These are phyloP conservation scores for Isatis tinctoria DNA, from an alignment of 345 rosid genomes.

Conservation along the genomic window DNA sequence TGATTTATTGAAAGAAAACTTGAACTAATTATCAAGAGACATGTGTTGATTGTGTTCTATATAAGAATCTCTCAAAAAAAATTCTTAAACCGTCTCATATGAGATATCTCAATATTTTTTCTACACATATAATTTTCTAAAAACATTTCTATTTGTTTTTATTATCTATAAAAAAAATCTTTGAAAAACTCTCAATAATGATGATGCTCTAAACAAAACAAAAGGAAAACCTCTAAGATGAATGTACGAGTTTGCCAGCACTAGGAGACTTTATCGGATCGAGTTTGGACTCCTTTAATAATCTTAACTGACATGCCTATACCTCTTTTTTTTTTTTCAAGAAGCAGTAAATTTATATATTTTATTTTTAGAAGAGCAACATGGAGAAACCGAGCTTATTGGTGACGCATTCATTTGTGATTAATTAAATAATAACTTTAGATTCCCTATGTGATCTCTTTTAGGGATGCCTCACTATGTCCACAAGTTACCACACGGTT, in stretches of 20 bases:
- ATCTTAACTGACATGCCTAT: neutral
- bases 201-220: too few relatives aligned
- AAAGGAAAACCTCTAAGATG: neutral
- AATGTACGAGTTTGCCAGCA: neutral
- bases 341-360: neutral
- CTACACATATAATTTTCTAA: too few relatives aligned
- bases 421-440: neutral
- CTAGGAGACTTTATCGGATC: neutral
- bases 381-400: slow-evolving; percentile 5
- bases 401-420: slow-evolving; percentile 14
- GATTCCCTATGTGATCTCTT: slow-evolving; percentile 14
- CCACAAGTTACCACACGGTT: slow-evolving; percentile 6
- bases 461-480: slow-evolving; percentile 8
- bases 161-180: too few relatives aligned
- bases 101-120: too few relatives aligned
- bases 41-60: too few relatives aligned
- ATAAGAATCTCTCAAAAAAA: too few relatives aligned
- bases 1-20: too few relatives aligned
- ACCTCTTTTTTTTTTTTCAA: neutral
- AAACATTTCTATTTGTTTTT: too few relatives aligned
- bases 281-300: neutral
- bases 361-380: neutral
- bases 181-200: too few relatives aligned
- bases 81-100: too few relatives aligned
- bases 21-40: too few relatives aligned